Conservation (phyloP, 495 filamentous ascomycete species). For the Astrocystis sublimbata region DNA sequence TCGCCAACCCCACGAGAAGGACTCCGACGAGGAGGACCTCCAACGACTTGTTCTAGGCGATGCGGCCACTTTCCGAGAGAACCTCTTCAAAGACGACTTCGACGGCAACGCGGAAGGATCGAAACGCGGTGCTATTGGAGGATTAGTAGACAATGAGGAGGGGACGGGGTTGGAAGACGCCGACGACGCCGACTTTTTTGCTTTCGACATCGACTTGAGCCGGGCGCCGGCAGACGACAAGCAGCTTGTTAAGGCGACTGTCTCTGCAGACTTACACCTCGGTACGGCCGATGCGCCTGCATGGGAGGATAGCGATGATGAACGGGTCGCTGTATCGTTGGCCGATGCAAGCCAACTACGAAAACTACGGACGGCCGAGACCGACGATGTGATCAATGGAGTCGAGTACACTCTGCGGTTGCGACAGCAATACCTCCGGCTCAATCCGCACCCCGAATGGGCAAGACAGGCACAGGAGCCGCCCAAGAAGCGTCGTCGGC, state of each 20-base stretch:
- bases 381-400: constrained; percentile 82
- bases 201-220: constrained; percentile 46
- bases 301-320: constrained; percentile 97
- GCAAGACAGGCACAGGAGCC: constrained; percentile 51
- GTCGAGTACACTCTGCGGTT: constrained; percentile 80
- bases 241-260: constrained; percentile 35
- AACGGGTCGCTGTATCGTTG: constrained; percentile 79
- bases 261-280: constrained; percentile 36
- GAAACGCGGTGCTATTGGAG: neutral
- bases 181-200: constrained; percentile 62
- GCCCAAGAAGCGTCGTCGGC: constrained; percentile 56
- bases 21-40: constrained; percentile 77
- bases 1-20: constrained; percentile 57
- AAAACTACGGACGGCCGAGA: constrained; percentile 76
- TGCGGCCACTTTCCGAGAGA: constrained; percentile 71
- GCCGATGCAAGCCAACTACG: constrained; percentile 69
- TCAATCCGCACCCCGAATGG: constrained; percentile 83
- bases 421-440: constrained; percentile 74
- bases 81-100: constrained; percentile 55
- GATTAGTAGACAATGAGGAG: constrained; percentile 30
- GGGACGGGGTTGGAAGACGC: constrained; percentile 52
- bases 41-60: constrained; percentile 87
- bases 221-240: constrained; percentile 33
- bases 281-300: constrained; percentile 51
- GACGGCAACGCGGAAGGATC: constrained; percentile 16